Base-by-base conservation (phyloP, 192 early-diverging fungal genomes). In the Coemansia reversa region DNA sequence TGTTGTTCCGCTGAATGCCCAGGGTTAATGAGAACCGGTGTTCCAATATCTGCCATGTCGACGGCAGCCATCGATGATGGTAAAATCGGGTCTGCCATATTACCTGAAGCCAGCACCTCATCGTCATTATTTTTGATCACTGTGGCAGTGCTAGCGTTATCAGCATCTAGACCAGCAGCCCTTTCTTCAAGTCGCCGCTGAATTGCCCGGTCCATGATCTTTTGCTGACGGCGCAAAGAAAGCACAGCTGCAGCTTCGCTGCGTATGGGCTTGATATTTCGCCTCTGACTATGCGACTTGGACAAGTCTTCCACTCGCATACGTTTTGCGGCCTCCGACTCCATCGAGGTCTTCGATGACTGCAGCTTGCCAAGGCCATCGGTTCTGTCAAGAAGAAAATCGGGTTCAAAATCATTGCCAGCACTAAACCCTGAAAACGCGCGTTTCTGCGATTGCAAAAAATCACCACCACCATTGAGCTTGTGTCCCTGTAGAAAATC, bases 21-120 rank as follows among this genome's bases (percentile, higher is more conserved):
- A 11, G 80, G 63, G 58, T 93, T 93, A 62, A 90, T 81, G 12
- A 89, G 47, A 0, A 88, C 58, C 4, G 57, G 61, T 39, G 54
- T 20, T 5, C 59, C 73, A 23, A 62, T 54, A 8, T 35, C 22
- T 8, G 58, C 58, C 29, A 25, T 54, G 5, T 51, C 35, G 11
- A 58, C 33, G 2, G 53, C 35, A 18, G 24, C 23, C 5, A 67
- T 53, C 35, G 50, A 2, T 29, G 35, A 29, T 0, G 48, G 3
- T 4, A 39, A 24, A 48, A 19, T 16, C 9, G 59, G 32, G 18
- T 42, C n/a, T n/a, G n/a, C 58, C 23, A 49, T 39, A 6, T 57
- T 60, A 23, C 65, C 59, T 7, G 66, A 61, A n/a, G 62, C 27
- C 19, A 68, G 3, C 16, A 51, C 47, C 24, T 61, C 65, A 1